Evolutionary conservation across 2,329 filamentous ascomycete species (phyloP), one percentile per base, ranked within the genome.

Genomic region (Colletotrichum australisinense): DNA sequence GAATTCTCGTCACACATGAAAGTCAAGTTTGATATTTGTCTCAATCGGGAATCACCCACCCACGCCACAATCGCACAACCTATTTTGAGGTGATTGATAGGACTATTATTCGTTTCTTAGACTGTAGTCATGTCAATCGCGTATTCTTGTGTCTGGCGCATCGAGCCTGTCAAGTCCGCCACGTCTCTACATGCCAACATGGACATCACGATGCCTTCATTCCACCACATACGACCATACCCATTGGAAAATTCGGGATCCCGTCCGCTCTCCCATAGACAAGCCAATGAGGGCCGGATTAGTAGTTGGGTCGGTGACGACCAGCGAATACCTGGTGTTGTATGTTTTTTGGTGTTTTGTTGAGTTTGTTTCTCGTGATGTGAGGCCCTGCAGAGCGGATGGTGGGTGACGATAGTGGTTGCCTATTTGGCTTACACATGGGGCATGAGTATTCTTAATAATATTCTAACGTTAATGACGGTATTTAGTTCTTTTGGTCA

Each of bases 271-370:
- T 71, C 55, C 68, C 68, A 49, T 56, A 68, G 57, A 55, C 46
- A 63, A 68, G 57, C 66, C 7, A 55, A 30, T 66, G 62, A 70
- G 67, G 42, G 62, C 67, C 19, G 62, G 60, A 60, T 52, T 66
- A 63, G 65, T 60, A 62, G 65, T 68, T 53, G 65, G 65, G 65
- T 68, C 65, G 65, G 65, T 68, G 65, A 68, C 66, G 66, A 68
- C 66, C 66, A 55, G 67, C 58, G 67, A 69, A 69, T 65, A 52
- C 67, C 67, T 58, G 59, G 59, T 69, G 59, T 65, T 69, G 59
- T 63, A 69, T 69, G 67, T 69, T 52, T 69, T 63, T 63, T 63
- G 49, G 46, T 7, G 42, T 35, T 70, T 16, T 9, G 5, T 6
- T 6, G 14, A 32, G 42, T 66, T 53, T 38, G 26, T 38, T 35